These are phyloP conservation scores for Aspergillus tamarii DNA, from an alignment of 2,329 filamentous ascomycete genomes.

Conservation along the genomic window DNA sequence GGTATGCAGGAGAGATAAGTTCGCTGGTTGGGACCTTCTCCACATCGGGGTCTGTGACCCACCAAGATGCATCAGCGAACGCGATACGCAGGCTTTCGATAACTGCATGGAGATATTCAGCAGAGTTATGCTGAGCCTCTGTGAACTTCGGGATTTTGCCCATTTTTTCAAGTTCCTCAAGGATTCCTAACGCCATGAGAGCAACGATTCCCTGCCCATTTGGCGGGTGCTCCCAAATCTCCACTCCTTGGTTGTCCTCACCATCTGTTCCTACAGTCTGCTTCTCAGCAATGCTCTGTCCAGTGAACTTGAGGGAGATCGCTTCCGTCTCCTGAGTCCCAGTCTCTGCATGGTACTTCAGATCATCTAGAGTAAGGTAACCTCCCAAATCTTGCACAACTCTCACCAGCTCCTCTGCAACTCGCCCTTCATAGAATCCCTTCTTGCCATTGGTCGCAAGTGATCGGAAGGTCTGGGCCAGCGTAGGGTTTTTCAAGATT, in stretches of 20 bases:
- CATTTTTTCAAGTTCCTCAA: constrained; percentile 78
- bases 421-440: constrained; percentile 85
- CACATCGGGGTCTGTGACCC: constrained; percentile 79
- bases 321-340: constrained; percentile 82
- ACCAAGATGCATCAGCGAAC: constrained; percentile 90
- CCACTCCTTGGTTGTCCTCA: constrained; percentile 56
- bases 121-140: constrained; percentile 75
- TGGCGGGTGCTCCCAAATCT: constrained; percentile 95
- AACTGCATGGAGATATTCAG: constrained; percentile 79
- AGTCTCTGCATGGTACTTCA: constrained; percentile 72
- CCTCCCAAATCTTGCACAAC: constrained; percentile 78
- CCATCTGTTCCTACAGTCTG: constrained; percentile 50
- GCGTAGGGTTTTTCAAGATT: constrained; percentile 80
- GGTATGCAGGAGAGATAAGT: constrained; percentile 73
- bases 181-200: constrained; percentile 88
- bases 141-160: constrained; percentile 74
- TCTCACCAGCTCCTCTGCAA: constrained; percentile 80
- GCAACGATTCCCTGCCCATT: constrained; percentile 97
- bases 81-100: constrained; percentile 87
- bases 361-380: constrained; percentile 75
- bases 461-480: constrained; percentile 79
- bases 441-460: constrained; percentile 80
- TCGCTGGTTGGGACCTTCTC: constrained; percentile 69
- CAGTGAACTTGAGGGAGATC: constrained; percentile 78
- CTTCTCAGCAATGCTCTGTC: constrained; percentile 60